Evolutionary conservation across 2,329 filamentous ascomycete genomes (phyloP).

Genomic region (Clonostachys chloroleuca): DNA sequence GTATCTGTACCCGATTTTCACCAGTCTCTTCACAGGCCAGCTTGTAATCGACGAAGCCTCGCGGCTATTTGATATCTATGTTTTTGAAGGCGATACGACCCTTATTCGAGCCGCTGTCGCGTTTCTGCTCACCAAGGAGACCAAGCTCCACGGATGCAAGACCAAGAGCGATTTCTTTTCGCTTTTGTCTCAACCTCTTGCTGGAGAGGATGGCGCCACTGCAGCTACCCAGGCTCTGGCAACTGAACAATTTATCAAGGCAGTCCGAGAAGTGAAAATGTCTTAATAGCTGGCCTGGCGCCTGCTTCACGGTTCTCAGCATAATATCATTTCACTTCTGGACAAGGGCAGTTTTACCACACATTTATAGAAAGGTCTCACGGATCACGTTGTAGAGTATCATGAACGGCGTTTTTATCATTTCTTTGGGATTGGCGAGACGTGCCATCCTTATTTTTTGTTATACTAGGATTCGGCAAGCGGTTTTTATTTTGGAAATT

Average conservation of each 20-base stretch:
- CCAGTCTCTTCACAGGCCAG: constrained; percentile 57
- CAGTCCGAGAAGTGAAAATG: neutral
- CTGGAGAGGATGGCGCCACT: neutral
- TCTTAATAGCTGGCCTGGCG: too few species aligned
- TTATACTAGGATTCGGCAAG: too few species aligned
- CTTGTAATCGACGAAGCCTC: constrained; percentile 66
- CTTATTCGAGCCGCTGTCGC: constrained; percentile 69
- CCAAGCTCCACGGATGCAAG: constrained; percentile 41
- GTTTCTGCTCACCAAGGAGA: constrained; percentile 51
- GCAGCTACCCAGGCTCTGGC: neutral
- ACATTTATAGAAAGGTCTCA: too few species aligned
- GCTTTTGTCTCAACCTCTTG: neutral
- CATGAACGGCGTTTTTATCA: too few species aligned
- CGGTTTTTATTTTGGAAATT: too few species aligned
- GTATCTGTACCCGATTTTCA: constrained; percentile 59
- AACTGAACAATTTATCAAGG: constrained; percentile 1
- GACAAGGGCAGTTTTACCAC: too few species aligned
- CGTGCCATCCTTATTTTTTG: too few species aligned
- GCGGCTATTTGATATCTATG: constrained; percentile 76
- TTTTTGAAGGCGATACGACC: constrained; percentile 74
- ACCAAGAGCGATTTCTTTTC: constrained; percentile 33
- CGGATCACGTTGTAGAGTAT: too few species aligned
- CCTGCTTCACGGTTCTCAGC: too few species aligned
- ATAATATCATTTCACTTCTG: too few species aligned
- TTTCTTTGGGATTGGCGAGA: too few species aligned